These are phyloP conservation scores for Linnemannia schmuckeri DNA, from an alignment of 192 early-diverging fungal genomes.

Conservation along the genomic window DNA sequence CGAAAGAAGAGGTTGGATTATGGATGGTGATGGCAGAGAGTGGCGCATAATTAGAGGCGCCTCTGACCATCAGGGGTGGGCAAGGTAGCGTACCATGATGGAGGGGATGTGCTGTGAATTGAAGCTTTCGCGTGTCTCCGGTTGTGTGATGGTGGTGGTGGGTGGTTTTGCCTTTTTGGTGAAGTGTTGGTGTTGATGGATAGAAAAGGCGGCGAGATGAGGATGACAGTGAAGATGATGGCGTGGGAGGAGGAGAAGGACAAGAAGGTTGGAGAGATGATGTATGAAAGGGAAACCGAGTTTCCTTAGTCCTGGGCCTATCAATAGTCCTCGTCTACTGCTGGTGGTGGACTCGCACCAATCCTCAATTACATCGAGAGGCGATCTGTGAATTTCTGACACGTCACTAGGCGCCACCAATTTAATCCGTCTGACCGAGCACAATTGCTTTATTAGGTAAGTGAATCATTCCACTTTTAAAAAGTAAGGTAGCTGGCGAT, in stretches of 20 bases:
- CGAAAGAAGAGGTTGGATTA: neutral
- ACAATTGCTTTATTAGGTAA: neutral
- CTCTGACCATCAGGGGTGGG: neutral
- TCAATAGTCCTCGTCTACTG: neutral
- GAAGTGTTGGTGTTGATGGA: neutral
- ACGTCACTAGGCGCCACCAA: slow-evolving; percentile 22
- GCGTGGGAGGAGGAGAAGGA: neutral
- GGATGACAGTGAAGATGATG: slow-evolving; percentile 9
- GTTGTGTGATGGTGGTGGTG: neutral
- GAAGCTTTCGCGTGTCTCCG: neutral
- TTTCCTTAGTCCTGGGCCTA: neutral
- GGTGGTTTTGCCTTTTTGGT: neutral
- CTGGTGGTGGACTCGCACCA: neutral
- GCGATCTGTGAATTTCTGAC: neutral
- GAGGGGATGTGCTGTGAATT: neutral
- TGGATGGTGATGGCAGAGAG: neutral
- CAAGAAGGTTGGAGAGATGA: neutral
- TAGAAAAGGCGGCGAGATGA: neutral
- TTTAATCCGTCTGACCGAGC: neutral
- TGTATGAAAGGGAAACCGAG: neutral
- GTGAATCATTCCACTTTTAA: neutral
- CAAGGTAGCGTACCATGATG: slow-evolving; percentile 1
- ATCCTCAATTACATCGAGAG: neutral
- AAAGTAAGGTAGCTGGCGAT: slow-evolving; percentile 15
- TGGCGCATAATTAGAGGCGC: neutral